A percentile compares a stretch with the other conserved stretches of the same genome.
These are phyloP conservation scores for Aspergillus diversus DNA, from an alignment of 495 filamentous ascomycete genomes.

Conservation along the genomic window DNA sequence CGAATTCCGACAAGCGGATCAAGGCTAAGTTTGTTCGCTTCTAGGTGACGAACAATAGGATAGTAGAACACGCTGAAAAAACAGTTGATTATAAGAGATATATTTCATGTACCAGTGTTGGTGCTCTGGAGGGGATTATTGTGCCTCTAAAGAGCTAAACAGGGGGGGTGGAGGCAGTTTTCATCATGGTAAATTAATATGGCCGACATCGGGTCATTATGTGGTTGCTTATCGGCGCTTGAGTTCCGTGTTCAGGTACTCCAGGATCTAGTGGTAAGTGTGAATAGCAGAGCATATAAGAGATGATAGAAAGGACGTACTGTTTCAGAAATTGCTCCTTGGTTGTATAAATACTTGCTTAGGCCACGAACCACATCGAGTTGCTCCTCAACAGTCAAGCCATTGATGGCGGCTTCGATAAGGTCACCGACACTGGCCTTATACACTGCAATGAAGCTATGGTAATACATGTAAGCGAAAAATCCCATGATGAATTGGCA, in stretches of 20 bases:
- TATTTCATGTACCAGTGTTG: conserved; percentile 17
- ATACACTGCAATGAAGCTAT: conserved; percentile 91
- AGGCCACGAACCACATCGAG: conserved; percentile 84
- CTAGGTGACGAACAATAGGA: background rate
- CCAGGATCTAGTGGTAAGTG: conserved; percentile 38
- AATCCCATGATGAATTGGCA: conserved; percentile 99
- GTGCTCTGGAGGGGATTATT: conserved; percentile 10
- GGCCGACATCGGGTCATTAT: conserved; percentile 31
- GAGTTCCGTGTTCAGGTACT: conserved; percentile 47
- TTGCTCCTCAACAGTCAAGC: conserved; percentile 81
- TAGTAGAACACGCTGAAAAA: conserved; percentile 12
- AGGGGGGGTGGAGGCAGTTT: background rate
- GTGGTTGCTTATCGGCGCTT: conserved; percentile 37
- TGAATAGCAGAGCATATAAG: conserved; percentile 20
- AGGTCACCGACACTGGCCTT: conserved; percentile 80
- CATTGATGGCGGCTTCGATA: conserved; percentile 86
- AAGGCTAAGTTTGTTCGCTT: background rate
- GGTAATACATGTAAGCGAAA: conserved; percentile 97
- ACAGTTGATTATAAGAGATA: conserved; percentile 22
- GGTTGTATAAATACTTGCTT: conserved; percentile 83
- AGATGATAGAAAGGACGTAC: conserved; percentile 42
- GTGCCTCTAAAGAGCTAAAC: background rate
- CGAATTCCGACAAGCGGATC: background rate
- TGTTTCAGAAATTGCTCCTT: conserved; percentile 68
- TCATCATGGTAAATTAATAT: conserved; percentile 21